phyloP scores from a whole-genome alignment of 1,284 basidiomycete species.

The Gymnopus androsaceus region DNA sequence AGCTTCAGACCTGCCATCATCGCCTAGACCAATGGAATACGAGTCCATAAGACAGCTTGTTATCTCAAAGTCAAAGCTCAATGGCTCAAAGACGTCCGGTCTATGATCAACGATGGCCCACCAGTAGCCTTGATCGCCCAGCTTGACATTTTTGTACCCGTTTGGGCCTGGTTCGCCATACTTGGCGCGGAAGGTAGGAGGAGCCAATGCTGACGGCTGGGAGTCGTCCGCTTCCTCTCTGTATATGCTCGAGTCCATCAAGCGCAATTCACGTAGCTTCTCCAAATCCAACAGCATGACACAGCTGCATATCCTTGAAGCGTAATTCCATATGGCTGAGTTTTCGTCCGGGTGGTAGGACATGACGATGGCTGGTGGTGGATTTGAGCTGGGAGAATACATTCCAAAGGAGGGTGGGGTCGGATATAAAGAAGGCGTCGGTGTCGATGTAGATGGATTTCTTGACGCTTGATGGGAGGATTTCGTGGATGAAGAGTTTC shows the following conservation, averaged over 20 bases:
- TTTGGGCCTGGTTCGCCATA: slow-evolving; percentile 41
- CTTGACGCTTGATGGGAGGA: slow-evolving; percentile 38
- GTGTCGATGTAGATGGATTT: slow-evolving; percentile 52
- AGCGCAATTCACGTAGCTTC: slow-evolving; percentile 41
- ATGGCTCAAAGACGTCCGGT: slow-evolving; percentile 41
- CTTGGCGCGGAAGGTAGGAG: slow-evolving; percentile 43
- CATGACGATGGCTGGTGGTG: slow-evolving; percentile 42
- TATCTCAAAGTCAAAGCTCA: slow-evolving; percentile 49
- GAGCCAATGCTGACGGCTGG: slow-evolving; percentile 36
- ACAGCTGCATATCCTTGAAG: slow-evolving; percentile 51
- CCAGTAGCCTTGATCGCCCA: slow-evolving; percentile 55
- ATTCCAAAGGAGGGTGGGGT: slow-evolving; percentile 48
- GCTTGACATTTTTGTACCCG: slow-evolving; percentile 43
- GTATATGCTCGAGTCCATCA: slow-evolving; percentile 50
- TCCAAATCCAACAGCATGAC: slow-evolving; percentile 51
- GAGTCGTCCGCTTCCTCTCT: slow-evolving; percentile 26
- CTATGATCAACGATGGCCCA: slow-evolving; percentile 50
- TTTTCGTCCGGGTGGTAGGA: slow-evolving; percentile 44
- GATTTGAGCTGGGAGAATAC: slow-evolving; percentile 36
- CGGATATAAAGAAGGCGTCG: slow-evolving; percentile 49
- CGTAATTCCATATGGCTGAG: slow-evolving; percentile 43
- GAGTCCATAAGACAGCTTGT: slow-evolving; percentile 49
- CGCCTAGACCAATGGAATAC: slow-evolving; percentile 43
- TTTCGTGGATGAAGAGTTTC: slow-evolving; percentile 50
- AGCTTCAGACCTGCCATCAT: slow-evolving; percentile 37